Evolutionary conservation across 768 basidiomycete species (phyloP).

Genomic region (Phlebiopsis gigantea): DNA sequence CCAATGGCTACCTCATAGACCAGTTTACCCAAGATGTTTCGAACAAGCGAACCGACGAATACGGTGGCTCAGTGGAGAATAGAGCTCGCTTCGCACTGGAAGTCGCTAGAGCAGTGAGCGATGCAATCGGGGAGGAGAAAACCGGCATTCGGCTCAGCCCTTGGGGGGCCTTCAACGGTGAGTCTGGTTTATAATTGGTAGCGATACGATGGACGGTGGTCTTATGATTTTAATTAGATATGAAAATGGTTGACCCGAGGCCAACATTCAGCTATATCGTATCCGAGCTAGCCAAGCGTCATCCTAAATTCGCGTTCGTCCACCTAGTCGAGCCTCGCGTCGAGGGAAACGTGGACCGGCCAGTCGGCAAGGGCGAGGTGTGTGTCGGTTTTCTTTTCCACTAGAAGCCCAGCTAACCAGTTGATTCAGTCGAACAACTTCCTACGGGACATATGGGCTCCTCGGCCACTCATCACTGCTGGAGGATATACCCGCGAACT

Average conservation of each 20-base stretch:
- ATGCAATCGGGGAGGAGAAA: constrained; percentile 36
- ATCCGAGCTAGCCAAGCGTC: constrained; percentile 29
- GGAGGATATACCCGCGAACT: constrained; percentile 16
- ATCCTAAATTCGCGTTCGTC: constrained; percentile 38
- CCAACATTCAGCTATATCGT: constrained; percentile 50
- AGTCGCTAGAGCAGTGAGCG: constrained; percentile 32
- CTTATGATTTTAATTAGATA: constrained; percentile 15
- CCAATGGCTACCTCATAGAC: constrained; percentile 30
- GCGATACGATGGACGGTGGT: neutral
- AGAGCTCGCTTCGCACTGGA: constrained; percentile 40
- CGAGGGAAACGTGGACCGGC: neutral
- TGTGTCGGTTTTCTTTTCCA: neutral
- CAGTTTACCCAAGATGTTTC: constrained; percentile 35
- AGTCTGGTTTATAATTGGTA: neutral
- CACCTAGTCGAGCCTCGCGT: constrained; percentile 28
- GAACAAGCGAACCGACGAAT: constrained; percentile 43
- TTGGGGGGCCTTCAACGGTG: constrained; percentile 29
- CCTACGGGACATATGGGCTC: constrained; percentile 21
- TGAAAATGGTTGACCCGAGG: constrained; percentile 48
- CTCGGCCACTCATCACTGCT: constrained; percentile 17
- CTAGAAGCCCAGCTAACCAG: too few species aligned
- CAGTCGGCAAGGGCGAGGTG: constrained; percentile 11
- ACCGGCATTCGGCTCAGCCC: constrained; percentile 35
- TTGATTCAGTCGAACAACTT: constrained; percentile 9
- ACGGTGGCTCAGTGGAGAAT: constrained; percentile 46